phyloP scores from a whole-genome alignment of 169 alveolate genomes.

The Babesia ovata region DNA sequence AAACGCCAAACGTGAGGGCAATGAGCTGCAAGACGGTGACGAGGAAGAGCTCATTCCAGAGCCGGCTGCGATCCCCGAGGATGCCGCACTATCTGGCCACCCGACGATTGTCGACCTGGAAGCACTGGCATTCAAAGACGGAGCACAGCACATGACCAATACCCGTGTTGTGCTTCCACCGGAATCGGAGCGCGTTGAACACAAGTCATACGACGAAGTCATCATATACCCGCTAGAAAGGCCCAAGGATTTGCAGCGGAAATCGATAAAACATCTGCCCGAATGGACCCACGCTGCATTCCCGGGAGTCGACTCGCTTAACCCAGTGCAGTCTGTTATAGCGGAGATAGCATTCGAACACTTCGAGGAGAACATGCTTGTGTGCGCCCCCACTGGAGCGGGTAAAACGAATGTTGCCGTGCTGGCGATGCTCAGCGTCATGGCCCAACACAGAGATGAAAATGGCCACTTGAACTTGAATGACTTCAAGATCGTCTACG shows the following conservation, averaged over 20 bases:
- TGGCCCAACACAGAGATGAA: slow-evolving; percentile 69
- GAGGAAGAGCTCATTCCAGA: slow-evolving; percentile 24
- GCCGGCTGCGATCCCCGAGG: background rate
- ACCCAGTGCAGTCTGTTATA: slow-evolving; percentile 94
- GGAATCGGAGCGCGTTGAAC: slow-evolving; percentile 88
- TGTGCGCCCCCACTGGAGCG: slow-evolving; percentile 99
- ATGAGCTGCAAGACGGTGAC: slow-evolving; percentile 15
- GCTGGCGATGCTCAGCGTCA: slow-evolving; percentile 93
- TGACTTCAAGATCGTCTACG: slow-evolving; percentile 94
- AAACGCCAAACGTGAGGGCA: slow-evolving; percentile 7
- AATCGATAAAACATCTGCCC: slow-evolving; percentile 85
- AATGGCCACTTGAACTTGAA: slow-evolving; percentile 66
- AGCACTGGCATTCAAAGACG: slow-evolving; percentile 80
- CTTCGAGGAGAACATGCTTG: slow-evolving; percentile 93
- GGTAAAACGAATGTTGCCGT: slow-evolving; percentile 99
- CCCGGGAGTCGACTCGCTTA: slow-evolving; percentile 80
- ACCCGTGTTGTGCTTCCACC: slow-evolving; percentile 91
- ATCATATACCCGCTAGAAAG: slow-evolving; percentile 76
- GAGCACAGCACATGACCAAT: slow-evolving; percentile 88
- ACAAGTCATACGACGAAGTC: slow-evolving; percentile 84
- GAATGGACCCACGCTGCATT: slow-evolving; percentile 94
- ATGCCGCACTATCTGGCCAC: slow-evolving; percentile 40
- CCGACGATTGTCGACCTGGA: slow-evolving; percentile 73
- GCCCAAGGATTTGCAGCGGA: slow-evolving; percentile 72
- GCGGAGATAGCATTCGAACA: slow-evolving; percentile 90